Evolutionary conservation across 106 monocot genomes (phyloP).

Genomic region (Allium sativum): DNA sequence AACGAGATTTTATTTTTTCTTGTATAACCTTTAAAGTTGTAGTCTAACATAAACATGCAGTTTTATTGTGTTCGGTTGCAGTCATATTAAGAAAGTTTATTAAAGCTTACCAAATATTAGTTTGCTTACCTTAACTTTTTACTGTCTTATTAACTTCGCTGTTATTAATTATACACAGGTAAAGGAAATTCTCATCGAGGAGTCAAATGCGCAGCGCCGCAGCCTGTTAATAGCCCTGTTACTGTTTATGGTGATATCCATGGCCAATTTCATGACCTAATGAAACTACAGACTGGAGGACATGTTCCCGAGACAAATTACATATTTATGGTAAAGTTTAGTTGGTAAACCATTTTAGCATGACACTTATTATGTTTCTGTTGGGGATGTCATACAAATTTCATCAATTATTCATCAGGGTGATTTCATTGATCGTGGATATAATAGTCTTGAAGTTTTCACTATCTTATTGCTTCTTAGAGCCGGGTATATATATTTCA

Average conservation of each 20-base stretch:
- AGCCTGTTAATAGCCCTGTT: slow-evolving; percentile 69
- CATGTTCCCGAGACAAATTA: slow-evolving; percentile 81
- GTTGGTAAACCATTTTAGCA: no score
- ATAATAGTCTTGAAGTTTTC: slow-evolving; percentile 78
- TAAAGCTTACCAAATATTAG: no score
- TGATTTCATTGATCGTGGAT: slow-evolving; percentile 77
- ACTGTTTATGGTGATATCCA: slow-evolving; percentile 75
- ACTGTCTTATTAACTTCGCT: no score
- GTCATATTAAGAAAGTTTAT: no score
- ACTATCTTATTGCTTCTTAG: slow-evolving; percentile 76
- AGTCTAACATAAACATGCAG: no score
- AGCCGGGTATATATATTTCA: slow-evolving; percentile 42
- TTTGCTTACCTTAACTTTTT: no score
- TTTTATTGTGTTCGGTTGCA: no score
- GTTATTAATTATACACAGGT: slow-evolving; percentile 7
- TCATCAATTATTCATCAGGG: slow-evolving; percentile 30
- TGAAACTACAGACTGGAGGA: slow-evolving; percentile 82
- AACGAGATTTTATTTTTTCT: no score
- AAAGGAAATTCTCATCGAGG: slow-evolving; percentile 58
- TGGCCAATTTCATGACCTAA: slow-evolving; percentile 77
- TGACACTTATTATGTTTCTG: no score
- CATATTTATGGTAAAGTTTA: slow-evolving; percentile 50
- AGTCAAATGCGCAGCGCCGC: slow-evolving; percentile 77
- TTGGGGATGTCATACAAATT: no score
- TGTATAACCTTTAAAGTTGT: no score